Evolutionary conservation across 306 rosid species (phyloP).

Genomic region (Crotalaria pallida): DNA sequence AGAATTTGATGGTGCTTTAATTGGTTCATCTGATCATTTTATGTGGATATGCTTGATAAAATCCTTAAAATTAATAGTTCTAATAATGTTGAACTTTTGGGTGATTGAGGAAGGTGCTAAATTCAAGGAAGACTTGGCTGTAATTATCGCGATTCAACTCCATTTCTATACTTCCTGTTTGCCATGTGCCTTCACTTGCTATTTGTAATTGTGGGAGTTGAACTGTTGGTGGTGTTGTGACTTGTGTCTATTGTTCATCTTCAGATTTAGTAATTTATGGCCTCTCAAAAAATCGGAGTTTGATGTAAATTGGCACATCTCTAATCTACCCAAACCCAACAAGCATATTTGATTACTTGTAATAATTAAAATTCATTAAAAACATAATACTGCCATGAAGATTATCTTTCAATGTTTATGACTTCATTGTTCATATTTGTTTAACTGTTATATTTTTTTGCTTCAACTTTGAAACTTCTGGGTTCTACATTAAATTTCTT

Average conservation of each 20-base stretch:
- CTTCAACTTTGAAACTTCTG: conserved; percentile 1
- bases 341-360: not conserved
- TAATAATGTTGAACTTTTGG: not conserved
- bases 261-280: not conserved
- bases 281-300: not conserved
- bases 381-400: not conserved
- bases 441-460: not conserved
- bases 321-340: not conserved
- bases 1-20: conserved; percentile 11
- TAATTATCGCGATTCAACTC: not conserved
- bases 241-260: not conserved
- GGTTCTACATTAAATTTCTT: conserved; percentile 12
- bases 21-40: conserved; percentile 1
- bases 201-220: conserved; percentile 5
- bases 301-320: not conserved
- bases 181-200: not conserved
- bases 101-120: not conserved
- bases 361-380: not conserved
- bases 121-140: not conserved
- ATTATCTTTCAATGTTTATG: not conserved
- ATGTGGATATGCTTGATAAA: not conserved
- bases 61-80: conserved; percentile 2
- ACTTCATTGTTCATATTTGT: conserved; percentile 9
- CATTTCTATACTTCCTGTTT: not conserved
- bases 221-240: not conserved